A percentile compares a stretch with the other conserved stretches of the same genome.
These are phyloP conservation scores for Melampsora larici-populina DNA, from an alignment of 1,284 basidiomycete genomes.

Conservation along the genomic window DNA sequence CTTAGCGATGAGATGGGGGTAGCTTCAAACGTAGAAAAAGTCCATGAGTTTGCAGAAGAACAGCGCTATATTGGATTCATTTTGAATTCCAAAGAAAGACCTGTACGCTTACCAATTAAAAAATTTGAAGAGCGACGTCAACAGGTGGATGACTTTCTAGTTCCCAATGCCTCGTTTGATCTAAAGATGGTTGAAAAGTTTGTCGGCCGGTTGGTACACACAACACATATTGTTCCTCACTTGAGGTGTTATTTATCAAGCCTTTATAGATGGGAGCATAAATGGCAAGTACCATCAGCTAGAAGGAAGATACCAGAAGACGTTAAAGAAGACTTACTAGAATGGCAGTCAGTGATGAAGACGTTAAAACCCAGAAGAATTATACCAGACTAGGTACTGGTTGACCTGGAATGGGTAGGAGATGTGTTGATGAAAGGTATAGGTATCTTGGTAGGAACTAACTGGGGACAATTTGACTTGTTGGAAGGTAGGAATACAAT, in stretches of 20 bases:
- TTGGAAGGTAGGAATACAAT: no score
- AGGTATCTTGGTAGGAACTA: background rate
- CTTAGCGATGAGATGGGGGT: background rate
- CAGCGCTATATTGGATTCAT: background rate
- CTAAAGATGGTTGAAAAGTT: background rate
- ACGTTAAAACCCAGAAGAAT: no score
- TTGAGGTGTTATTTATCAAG: background rate
- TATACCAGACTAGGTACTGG: background rate
- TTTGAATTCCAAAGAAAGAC: background rate
- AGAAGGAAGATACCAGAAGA: no score
- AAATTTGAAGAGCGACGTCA: background rate
- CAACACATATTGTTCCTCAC: no score
- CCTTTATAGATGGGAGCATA: background rate
- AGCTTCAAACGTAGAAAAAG: background rate
- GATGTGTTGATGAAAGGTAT: background rate
- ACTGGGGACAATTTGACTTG: background rate
- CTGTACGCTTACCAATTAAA: background rate
- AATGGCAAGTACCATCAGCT: background rate
- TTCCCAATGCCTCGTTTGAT: no score
- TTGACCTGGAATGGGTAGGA: background rate
- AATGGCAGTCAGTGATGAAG: no score
- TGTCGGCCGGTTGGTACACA: background rate
- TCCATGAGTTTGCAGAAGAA: background rate
- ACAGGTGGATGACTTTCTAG: background rate
- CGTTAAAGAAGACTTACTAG: no score